A percentile compares a stretch with the other conserved stretches of the same genome.
These are phyloP conservation scores for Cordyceps cicadae DNA, from an alignment of 2,329 filamentous ascomycete species.

Conservation along the genomic window DNA sequence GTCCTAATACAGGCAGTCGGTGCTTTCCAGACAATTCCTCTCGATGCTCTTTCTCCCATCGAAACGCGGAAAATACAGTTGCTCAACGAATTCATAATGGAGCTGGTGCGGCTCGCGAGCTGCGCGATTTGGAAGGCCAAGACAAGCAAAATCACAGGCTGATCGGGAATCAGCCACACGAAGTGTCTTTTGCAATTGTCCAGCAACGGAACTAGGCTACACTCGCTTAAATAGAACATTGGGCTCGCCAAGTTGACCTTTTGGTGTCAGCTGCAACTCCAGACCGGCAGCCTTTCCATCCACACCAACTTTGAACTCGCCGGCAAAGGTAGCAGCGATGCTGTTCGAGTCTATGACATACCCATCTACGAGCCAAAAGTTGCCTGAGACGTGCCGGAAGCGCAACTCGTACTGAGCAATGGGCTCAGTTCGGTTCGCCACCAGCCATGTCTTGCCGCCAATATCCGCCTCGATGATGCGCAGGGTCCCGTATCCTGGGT, in stretches of 20 bases:
- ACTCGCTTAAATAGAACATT: not conserved
- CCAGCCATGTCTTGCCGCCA: not conserved
- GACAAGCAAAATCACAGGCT: not conserved
- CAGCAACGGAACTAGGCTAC: not conserved
- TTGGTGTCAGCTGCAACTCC: not conserved
- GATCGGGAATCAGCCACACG: too few species aligned
- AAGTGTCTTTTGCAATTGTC: too few species aligned
- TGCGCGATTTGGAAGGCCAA: constrained; percentile 11
- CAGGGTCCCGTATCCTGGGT: constrained; percentile 6
- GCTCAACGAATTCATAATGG: constrained; percentile 10
- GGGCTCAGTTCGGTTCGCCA: constrained; percentile 5
- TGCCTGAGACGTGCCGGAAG: constrained; percentile 6
- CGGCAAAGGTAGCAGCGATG: not conserved
- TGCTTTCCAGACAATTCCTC: constrained; percentile 2
- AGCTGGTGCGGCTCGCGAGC: constrained; percentile 9
- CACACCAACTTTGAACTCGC: constrained; percentile 2
- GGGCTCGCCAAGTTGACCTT: not conserved
- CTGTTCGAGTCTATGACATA: not conserved
- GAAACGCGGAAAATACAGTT: constrained; percentile 4
- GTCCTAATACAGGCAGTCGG: constrained; percentile 3
- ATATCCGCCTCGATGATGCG: not conserved
- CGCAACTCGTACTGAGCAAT: not conserved
- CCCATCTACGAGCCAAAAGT: constrained; percentile 1
- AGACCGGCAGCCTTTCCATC: not conserved
- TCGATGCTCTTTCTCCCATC: not conserved